Base-by-base conservation (phyloP, 805 yeast genomes). In the Pachysolen tannophilus region DNA sequence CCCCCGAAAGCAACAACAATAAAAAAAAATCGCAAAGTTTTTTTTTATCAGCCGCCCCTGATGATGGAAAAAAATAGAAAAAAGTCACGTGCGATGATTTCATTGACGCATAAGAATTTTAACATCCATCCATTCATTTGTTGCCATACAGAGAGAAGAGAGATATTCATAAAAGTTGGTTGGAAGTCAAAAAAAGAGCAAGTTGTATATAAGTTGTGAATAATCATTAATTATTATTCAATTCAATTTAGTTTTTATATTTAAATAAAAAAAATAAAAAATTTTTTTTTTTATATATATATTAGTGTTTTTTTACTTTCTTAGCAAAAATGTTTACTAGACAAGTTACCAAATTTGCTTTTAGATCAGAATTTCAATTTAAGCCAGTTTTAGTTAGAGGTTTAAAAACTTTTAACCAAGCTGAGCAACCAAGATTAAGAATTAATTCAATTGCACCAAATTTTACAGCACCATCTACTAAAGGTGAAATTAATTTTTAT, bases 401-500 rank as follows among this genome's bases (percentile, higher is more conserved):
- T 29, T 29, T 37, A 20, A 37, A 33, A 26, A 37, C 40, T n/a
- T 37, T 37, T 32, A 37, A 29, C 37, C 34, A 33, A 29, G 37
- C 35, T 40, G 46, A 46, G 47, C 41, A 29, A 41, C 53, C 50
- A 43, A 36, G 36, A 15, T 11, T 67, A 37, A 58, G 74, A 51
- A 51, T 70, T 33, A 85, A 85, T 11, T 71, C 83, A 11, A 67
- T 60, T 28, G 87, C 84, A 17, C 87, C 87, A 47, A 73, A 80
- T 56, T 79, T 79, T 61, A 56, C 64, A 41, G 69, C 77, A 36
- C 76, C 74, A 34, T 69, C 85, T 32, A 75, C 85, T 21, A 61
- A 64, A 44, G 86, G 86, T 35, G 64, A 68, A 41, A 65, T 79
- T 42, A 68, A 70, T 43, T 78, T 79, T 63, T 79, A 78, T 57